phyloP scores from a whole-genome alignment of 805 yeast genomes.

The Barnettozyma vustinii region DNA sequence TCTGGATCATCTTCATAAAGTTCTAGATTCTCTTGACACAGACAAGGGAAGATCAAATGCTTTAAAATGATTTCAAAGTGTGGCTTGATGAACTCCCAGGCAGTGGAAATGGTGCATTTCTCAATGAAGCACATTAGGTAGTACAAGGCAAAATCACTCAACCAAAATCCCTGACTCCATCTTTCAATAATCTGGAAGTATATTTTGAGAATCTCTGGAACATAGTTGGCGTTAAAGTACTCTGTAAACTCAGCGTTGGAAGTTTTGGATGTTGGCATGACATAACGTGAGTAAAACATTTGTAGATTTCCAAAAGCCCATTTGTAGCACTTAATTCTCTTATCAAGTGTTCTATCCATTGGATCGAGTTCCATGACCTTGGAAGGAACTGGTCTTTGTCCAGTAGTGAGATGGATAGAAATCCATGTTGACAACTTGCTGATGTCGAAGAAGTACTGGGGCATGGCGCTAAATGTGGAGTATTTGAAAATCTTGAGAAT shows the following conservation, averaged over 20 bases:
- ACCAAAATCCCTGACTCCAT: slow-evolving; percentile 49
- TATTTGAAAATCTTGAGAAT: slow-evolving; percentile 64
- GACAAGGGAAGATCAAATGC: slow-evolving; percentile 68
- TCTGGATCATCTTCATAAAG: slow-evolving; percentile 80
- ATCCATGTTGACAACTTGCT: slow-evolving; percentile 52
- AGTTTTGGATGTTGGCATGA: slow-evolving; percentile 29
- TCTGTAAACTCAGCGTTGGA: slow-evolving; percentile 45
- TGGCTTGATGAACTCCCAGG: slow-evolving; percentile 61
- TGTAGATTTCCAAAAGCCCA: slow-evolving; percentile 83
- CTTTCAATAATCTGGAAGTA: slow-evolving; percentile 44
- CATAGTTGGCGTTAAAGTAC: slow-evolving; percentile 48
- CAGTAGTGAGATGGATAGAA: slow-evolving; percentile 55
- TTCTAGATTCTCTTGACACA: slow-evolving; percentile 70
- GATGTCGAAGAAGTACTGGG: slow-evolving; percentile 39
- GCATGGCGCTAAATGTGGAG: slow-evolving; percentile 53
- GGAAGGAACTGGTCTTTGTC: slow-evolving; percentile 49
- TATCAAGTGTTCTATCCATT: slow-evolving; percentile 41
- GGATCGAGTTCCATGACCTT: slow-evolving; percentile 44
- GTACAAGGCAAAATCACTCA: slow-evolving; percentile 57
- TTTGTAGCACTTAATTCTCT: slow-evolving; percentile 69
- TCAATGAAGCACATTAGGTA: slow-evolving; percentile 63
- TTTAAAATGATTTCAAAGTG: slow-evolving; percentile 59
- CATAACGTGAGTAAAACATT: slow-evolving; percentile 62
- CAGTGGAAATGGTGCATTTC: slow-evolving; percentile 48
- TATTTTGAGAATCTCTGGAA: slow-evolving; percentile 65